Base-by-base conservation (phyloP, 1,284 basidiomycete genomes). In the Leucoagaricus sp. region DNA sequence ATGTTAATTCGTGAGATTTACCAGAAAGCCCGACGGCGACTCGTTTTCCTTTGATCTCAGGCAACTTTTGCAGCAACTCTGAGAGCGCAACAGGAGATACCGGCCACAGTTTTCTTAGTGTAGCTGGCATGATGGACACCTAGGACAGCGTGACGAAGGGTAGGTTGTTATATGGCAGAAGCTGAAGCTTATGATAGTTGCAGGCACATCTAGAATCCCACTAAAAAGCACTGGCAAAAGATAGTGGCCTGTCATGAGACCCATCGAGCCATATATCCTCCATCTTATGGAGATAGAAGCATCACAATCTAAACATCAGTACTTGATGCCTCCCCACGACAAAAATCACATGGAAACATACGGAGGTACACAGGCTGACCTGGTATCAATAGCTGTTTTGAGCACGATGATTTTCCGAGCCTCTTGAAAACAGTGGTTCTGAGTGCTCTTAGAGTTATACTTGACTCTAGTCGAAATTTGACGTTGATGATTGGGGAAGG, bases 161-260 rank as follows among this genome's bases (percentile, higher is more conserved):
- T n/a, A n/a, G 10, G 5, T 36, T 17, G n/a, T 9, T n/a, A 17
- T 34, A 44, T 29, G 31, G 17, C 34, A 26, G 28, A 3, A 19
- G n/a, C 9, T 40, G n/a, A 47, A 54, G 53, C 53, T 55, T 26
- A 34, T 55, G 53, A 55, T 55, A 42, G n/a, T 38, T 6, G 45
- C n/a, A 45, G 6, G 8, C 17, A 28, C 10, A 28, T 9, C 5
- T 50, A 36, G 25, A 45, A 5, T n/a, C 28, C 38, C 42, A 34
- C 29, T 36, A 7, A 38, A 46, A 13, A 25, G 7, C 13, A 46
- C 31, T 17, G 17, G 29, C 13, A 7, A 13, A 10, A 34, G 51
- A 23, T 45, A 28, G 25, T 45, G 40, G 28, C 41, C 29, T 19
- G 36, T 38, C 36, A 38, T 38, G 36, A n/a, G 36, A 13, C 36